Base-by-base conservation (phyloP, 164 flowering plant genomes). In the Santalum album region DNA sequence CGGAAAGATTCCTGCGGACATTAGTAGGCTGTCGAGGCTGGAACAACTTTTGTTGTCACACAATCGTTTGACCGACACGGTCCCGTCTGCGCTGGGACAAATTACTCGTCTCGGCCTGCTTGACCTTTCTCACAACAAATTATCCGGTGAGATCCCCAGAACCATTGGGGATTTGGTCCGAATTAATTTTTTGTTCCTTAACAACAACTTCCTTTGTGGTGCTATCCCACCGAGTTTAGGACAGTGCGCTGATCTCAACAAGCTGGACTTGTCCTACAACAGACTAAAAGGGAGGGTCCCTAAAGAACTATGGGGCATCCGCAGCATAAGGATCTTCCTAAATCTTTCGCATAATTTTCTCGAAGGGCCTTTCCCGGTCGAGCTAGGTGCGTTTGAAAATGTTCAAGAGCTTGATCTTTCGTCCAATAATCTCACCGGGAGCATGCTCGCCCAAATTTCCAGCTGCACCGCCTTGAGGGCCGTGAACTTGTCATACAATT, bases 211-310 rank as follows among this genome's bases (percentile, higher is more conserved):
- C 23, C 75, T 83, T 17, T 66, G 80, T 24, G 85, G 89, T 49
- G 26, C 38, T 24, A 74, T 79, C 49, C 88, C 88, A 1, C 25
- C 71, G 34, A 63, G 67, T 21, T 14, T 83, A 51, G 80, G 77
- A 35, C 51, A 55, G 43, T 80, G 79, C 67, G 54, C 15, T 23
- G 64, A 61, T 22, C 67, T 83, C 23, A 18, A 64, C 59, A 69
- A n/a, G 60, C 69, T 83, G 4, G 89, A 80, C 56, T 63, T 83
- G 54, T 83, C 89, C 40, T 49, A 65, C 51, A 82, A 80, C 72
- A 65, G 26, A 43, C 64, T 83, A 24, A 62, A 78, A 26, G 86
- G 83, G 53, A 58, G 16, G 5, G 65, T 83, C 26, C 86, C 86
- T 1, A 39, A 54, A 26, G 66, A 77, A 32, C 54, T 83, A 34